Base-by-base conservation (phyloP, 1,139 yeast genomes). In the Lodderomyces beijingensis region DNA sequence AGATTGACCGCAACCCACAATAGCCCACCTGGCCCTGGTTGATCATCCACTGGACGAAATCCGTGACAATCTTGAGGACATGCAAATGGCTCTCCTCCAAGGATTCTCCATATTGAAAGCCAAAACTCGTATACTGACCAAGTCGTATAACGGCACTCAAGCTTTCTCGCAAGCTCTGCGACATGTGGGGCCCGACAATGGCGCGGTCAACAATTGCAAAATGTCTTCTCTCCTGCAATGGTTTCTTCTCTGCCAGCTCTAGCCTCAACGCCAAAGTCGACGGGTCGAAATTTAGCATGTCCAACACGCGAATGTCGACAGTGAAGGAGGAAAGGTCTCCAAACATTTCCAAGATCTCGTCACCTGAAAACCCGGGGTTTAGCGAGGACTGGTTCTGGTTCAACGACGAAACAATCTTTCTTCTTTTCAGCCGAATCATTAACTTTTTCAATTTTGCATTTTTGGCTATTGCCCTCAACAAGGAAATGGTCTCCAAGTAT, bases 21-120 rank as follows among this genome's bases (percentile, higher is more conserved):
- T 34, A 34, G 4, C 20, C 18, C 12, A 10, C 11, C n/a, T 19
- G 11, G 12, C 15, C 13, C 15, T 19, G 6, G 8, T 13, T 25
- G 4, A 13, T 9, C 8, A 41, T 36, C 33, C 34, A 36, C 16
- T 32, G 34, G 4, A 55, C 44, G 26, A 57, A 44, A 26, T 54
- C 49, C 5, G 48, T 45, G 5, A 53, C 34, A 8, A 53, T 31
- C 13, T 46, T 45, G 9, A 56, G 44, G 5, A 59, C 61, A 27
- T 50, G 53, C 4, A 53, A 34, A 31, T 55, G 57, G 1, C 59
- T 47, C 27, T 56, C 60, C 16, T 51, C 53, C 28, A 55, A 45
- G 7, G 59, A 55, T 33, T 58, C 63, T 1, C 65, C 65, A 40
- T 57, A 60, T 23, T 49, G 51, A 25, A 55, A 49, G 16, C 41